Evolutionary conservation across 257 asterid genomes (phyloP), one percentile per base, ranked within the genome.

Genomic region (Leptodermis oblonga): DNA sequence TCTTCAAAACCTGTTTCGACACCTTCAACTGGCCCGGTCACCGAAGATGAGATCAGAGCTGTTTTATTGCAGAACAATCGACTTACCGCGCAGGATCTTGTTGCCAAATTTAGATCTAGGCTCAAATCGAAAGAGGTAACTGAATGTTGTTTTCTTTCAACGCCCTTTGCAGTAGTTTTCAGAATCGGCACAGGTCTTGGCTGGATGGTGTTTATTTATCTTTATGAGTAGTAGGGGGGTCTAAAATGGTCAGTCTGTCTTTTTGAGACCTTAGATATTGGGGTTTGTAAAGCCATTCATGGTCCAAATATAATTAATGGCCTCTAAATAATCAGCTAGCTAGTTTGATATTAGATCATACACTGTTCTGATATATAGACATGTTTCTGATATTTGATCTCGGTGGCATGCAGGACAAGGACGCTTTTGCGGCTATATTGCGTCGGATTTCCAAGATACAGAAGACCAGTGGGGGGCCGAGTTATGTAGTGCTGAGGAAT

Each of bases 61-160:
- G 94, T 93, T 43, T 70, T 92, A 26, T 36, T 80, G 78, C 95
- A 84, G 78, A 86, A 75, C 74, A 80, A 79, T 49, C 88, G 82
- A 48, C 89, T 93, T 67, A 93, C 98, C 25, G 90, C 98, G 18
- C 93, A 88, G 82, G 97, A 90, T 76, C 97, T 94, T 54, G 97
- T 94, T 59, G 87, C 86, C 74, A 90, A 84, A 76, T 94, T 94
- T 81, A 94, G 73, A 82, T 86, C 96, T 60, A 88, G 99, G 65
- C 84, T 94, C 51, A 94, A 81, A 80, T 56, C 77, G 14, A 89
- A 86, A 84, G 99, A 91, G 97, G 99, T 89, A 59, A 64, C 62
- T 69, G 7, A 18, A 61, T 51, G 1, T 45, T 33, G 43, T 39
- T 74, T 45, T 65, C n/a, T 52, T 48, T 31, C 12, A 11, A 39